Conservation (phyloP, 441 rosid species). For the Pelargonium cotyledonis region DNA sequence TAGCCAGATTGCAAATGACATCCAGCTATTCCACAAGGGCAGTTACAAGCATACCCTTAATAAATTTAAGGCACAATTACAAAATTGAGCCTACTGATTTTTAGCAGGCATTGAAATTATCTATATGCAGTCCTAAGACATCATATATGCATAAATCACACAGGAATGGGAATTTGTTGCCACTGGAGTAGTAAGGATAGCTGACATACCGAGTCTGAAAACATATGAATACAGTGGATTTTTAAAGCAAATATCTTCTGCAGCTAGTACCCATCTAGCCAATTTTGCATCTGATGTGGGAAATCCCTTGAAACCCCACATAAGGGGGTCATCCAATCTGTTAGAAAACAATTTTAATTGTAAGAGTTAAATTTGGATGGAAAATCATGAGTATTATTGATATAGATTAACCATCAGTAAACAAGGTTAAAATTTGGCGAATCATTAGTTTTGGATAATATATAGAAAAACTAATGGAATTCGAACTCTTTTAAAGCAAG, state of each 20-base stretch:
- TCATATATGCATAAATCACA: neutral
- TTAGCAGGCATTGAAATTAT: neutral
- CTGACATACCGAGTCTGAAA: slow-evolving; percentile 58
- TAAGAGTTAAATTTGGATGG: neutral
- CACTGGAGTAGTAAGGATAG: neutral
- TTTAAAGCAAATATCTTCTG: slow-evolving; percentile 85
- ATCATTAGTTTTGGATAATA: too few species aligned
- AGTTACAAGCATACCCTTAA: neutral
- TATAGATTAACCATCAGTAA: neutral
- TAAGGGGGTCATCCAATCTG: slow-evolving; percentile 74
- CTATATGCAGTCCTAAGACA: neutral
- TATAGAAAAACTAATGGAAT: too few species aligned
- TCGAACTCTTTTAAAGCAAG: too few species aligned
- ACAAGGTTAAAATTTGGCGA: neutral
- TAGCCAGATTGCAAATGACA: neutral
- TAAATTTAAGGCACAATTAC: neutral
- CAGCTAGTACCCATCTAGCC: slow-evolving; percentile 90
- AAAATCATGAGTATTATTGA: neutral
- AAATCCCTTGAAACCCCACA: slow-evolving; percentile 92
- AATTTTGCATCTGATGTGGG: slow-evolving; percentile 52
- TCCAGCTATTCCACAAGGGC: neutral
- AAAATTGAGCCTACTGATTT: neutral
- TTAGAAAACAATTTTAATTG: neutral
- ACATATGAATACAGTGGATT: slow-evolving; percentile 53
- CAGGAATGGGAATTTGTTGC: neutral